These are phyloP conservation scores for Auricularia sp. DNA, from an alignment of 768 basidiomycete species.

Conservation along the genomic window DNA sequence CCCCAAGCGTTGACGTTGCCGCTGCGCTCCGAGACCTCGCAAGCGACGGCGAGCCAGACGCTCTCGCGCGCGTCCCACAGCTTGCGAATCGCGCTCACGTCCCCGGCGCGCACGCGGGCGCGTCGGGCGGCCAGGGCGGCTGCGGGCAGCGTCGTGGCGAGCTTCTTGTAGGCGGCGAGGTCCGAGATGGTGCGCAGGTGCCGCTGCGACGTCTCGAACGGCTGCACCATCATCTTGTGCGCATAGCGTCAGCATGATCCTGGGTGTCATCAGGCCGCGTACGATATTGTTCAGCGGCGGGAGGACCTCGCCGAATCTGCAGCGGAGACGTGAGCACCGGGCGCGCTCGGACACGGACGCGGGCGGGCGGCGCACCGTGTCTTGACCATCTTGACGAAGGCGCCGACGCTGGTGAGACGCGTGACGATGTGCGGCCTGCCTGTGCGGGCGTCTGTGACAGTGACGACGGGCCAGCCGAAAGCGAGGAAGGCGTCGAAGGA, in stretches of 20 bases:
- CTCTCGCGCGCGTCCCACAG: conserved; percentile 63
- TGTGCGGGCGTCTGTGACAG: conserved; percentile 61
- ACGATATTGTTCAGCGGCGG: conserved; percentile 66
- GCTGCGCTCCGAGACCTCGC: conserved; percentile 68
- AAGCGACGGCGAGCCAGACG: conserved; percentile 65
- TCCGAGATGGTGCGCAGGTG: conserved; percentile 64
- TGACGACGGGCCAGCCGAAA: conserved; percentile 77
- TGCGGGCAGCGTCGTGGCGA: conserved; percentile 62
- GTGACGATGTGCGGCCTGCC: conserved; percentile 73
- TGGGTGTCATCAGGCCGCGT: conserved; percentile 12
- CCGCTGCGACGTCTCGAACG: conserved; percentile 59
- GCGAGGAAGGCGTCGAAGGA: conserved; percentile 70
- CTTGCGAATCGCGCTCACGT: conserved; percentile 50
- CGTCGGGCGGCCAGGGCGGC: conserved; percentile 56
- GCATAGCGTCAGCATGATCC: not conserved
- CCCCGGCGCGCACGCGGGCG: conserved; percentile 51
- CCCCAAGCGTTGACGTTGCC: conserved; percentile 67
- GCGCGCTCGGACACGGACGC: not conserved
- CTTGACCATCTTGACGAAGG: conserved; percentile 80
- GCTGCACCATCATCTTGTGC: conserved; percentile 28
- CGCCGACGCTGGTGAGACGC: conserved; percentile 55
- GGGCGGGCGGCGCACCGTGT: conserved; percentile 38
- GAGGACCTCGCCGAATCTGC: conserved; percentile 66
- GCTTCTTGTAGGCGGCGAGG: conserved; percentile 54
- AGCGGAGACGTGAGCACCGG: not conserved